Evolutionary conservation across 2,329 filamentous ascomycete genomes (phyloP), one percentile per base, ranked within the genome.

Genomic region (Stagonosporopsis cucurbitacearum): DNA sequence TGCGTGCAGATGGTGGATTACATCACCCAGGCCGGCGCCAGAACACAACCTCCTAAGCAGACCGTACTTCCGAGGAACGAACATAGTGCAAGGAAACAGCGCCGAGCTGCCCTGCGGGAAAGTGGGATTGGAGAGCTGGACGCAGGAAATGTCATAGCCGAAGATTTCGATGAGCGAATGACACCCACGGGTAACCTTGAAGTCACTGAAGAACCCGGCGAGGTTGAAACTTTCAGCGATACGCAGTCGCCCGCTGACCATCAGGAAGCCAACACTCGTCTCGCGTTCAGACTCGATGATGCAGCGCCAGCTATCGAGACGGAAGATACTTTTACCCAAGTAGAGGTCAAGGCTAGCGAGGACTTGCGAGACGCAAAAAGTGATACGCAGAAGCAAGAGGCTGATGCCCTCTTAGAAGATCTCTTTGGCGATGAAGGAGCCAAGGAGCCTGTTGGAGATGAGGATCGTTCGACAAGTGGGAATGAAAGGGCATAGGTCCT

Each of bases 21-120:
- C 11, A 60, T 73, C 40, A 67, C 63, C 2, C 28, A 63, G 33
- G 64, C 64, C 1, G 63, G 64, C 20, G 42, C 50, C n/a, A 54
- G 65, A 25, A 63, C 56, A 13, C 43, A 59, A 40, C 58, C 63
- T 0, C 35, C 57, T 28, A 43, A 42, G n/a, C 64, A 63, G 45
- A 36, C 36, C 19, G 12, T 54, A 15, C 53, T 56, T 23, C 60
- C 59, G 2, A 58, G 62, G 40, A 56, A 58, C 19, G 44, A 57
- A n/a, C 40, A 50, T 25, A 68, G 65, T 22, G 56, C 9, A 26
- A 60, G 65, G 32, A 64, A 57, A 39, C 17, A 36, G 39, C 64
- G 48, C 26, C 54, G 63, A 33, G 40, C 33, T 36, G 30, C 42
- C 3, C 11, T 36, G 3, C 32, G 3, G 17, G 45, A 57, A 12